A percentile compares a stretch with the other conserved stretches of the same genome.
These are phyloP conservation scores for Perkinsus chesapeaki DNA, from an alignment of 169 alveolate species.

Conservation along the genomic window DNA sequence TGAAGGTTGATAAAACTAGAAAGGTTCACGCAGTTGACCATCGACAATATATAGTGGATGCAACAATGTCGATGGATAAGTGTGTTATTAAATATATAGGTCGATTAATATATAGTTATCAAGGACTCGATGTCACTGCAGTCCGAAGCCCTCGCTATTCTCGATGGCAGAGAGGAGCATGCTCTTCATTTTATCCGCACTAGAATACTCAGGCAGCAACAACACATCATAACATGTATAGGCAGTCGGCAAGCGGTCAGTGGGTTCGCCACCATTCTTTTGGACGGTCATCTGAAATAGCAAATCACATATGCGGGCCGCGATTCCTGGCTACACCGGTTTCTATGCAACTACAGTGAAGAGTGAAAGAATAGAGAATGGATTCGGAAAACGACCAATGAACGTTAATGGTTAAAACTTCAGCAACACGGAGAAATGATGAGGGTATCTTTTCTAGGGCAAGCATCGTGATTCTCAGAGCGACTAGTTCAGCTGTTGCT, in stretches of 20 bases:
- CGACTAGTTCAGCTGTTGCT: no score
- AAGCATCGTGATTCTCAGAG: no score
- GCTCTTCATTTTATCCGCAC: conserved; percentile 42
- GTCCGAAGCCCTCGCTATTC: conserved; percentile 70
- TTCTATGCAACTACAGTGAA: no score
- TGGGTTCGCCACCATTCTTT: conserved; percentile 37
- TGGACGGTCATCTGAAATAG: not conserved
- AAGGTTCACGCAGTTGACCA: not conserved
- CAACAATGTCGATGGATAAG: no score
- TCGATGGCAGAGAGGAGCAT: conserved; percentile 46
- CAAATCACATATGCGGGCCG: not conserved
- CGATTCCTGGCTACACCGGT: not conserved
- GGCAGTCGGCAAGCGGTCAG: conserved; percentile 60
- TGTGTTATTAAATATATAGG: not conserved
- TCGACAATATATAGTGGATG: not conserved
- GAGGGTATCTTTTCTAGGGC: no score
- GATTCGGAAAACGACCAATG: no score
- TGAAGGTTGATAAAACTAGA: not conserved
- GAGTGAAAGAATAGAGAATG: no score
- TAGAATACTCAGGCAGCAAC: conserved; percentile 52
- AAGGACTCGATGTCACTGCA: conserved; percentile 11
- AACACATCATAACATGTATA: conserved; percentile 75
- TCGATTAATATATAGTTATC: not conserved
- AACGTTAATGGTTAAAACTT: no score
- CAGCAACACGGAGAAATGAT: no score